Evolutionary conservation across 73 alveolate genomes (phyloP).

Genomic region (Paramecium caudatum): DNA sequence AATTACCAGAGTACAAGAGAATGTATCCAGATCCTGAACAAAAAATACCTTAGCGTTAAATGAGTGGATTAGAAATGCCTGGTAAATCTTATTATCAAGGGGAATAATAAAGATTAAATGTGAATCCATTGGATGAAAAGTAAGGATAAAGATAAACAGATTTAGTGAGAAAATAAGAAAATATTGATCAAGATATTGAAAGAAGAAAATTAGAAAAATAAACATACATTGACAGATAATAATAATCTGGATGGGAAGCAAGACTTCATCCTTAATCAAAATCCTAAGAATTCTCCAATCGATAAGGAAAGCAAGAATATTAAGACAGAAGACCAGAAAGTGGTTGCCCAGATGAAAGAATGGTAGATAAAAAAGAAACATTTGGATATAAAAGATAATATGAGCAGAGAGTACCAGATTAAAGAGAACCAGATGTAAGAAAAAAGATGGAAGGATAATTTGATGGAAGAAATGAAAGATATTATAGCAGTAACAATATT

Average conservation of each 20-base stretch:
- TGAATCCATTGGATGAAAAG: not conserved
- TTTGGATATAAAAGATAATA: too few species aligned
- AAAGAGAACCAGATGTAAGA: too few species aligned
- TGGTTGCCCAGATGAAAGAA: too few species aligned
- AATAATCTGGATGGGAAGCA: not conserved
- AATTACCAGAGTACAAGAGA: conserved; percentile 17
- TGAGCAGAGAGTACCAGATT: too few species aligned
- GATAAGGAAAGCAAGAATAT: not conserved
- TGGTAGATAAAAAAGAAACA: too few species aligned
- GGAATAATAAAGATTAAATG: not conserved
- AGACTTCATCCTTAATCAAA: not conserved
- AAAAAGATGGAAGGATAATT: too few species aligned
- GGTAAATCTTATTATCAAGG: not conserved
- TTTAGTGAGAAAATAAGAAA: not conserved
- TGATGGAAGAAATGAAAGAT: too few species aligned
- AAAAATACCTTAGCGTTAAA: not conserved
- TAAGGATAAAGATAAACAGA: not conserved
- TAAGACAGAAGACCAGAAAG: not conserved
- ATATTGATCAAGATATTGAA: not conserved
- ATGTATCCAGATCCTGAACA: not conserved
- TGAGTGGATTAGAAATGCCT: not conserved
- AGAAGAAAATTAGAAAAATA: not conserved
- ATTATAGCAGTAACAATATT: too few species aligned
- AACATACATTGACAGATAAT: not conserved
- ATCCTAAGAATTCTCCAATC: not conserved